phyloP scores from a whole-genome alignment of 495 filamentous ascomycete species.

The Penicillium cosmopolitanum region DNA sequence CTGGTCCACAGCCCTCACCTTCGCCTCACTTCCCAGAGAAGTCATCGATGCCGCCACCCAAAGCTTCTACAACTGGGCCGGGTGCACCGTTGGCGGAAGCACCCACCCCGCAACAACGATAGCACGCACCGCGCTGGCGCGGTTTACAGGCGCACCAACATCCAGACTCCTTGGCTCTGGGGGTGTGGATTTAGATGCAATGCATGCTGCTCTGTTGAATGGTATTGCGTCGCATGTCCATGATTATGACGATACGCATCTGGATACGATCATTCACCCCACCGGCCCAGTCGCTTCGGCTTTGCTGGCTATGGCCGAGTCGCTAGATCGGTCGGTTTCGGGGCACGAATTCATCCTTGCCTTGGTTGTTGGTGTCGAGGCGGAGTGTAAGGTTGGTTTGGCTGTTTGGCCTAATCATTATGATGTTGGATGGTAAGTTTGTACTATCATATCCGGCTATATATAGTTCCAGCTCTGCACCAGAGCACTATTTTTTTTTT shows the following conservation, averaged over 20 bases:
- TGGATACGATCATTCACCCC: constrained; percentile 60
- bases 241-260: constrained; percentile 62
- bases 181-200: constrained; percentile 42
- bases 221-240: constrained; percentile 59
- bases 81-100: constrained; percentile 54
- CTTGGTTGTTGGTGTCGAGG: constrained; percentile 56
- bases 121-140: constrained; percentile 40
- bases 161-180: constrained; percentile 47
- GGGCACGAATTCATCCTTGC: constrained; percentile 52
- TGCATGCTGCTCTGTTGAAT: constrained; percentile 57
- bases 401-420: constrained; percentile 58
- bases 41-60: constrained; percentile 27
- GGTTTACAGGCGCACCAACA: constrained; percentile 50
- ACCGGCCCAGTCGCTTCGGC: constrained; percentile 55
- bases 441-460: neutral
- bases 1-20: constrained; percentile 12
- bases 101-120: constrained; percentile 51
- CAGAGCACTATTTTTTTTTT: no score
- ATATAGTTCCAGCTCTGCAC: no score
- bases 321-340: constrained; percentile 36
- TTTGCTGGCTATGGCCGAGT: constrained; percentile 48
- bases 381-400: constrained; percentile 53
- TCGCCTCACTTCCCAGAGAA: constrained; percentile 9
- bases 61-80: constrained; percentile 55
- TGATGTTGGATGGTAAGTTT: constrained; percentile 52